Evolutionary conservation across 2,329 filamentous ascomycete species (phyloP).

Genomic region (Lasiodiplodia sp.): DNA sequence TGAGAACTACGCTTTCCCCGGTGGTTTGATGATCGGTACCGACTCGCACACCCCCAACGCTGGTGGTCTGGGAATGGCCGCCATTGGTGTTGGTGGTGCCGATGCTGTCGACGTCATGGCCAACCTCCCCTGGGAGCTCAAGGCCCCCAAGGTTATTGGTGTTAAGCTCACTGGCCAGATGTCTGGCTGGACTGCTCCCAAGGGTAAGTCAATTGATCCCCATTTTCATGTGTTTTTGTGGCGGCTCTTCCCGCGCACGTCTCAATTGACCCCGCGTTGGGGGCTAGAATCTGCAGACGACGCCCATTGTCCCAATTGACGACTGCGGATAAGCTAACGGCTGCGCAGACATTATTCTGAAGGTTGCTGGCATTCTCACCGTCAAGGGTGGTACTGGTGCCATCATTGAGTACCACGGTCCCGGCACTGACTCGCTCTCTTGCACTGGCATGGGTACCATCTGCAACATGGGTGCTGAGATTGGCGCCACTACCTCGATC

Average conservation of each 20-base stretch:
- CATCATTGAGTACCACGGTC: constrained; percentile 79
- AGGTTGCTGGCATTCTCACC: constrained; percentile 94
- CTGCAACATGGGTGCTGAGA: constrained; percentile 67
- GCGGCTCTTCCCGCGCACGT: constrained; percentile 14
- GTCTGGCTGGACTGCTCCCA: constrained; percentile 90
- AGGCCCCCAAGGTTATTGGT: constrained; percentile 97
- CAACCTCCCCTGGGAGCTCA: constrained; percentile 95
- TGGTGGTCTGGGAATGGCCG: constrained; percentile 92
- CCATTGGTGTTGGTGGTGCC: constrained; percentile 96
- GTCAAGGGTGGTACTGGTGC: constrained; percentile 97
- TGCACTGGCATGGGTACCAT: constrained; percentile 90
- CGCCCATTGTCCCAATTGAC: constrained; percentile 6
- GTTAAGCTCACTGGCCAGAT: constrained; percentile 90
- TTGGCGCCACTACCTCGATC: constrained; percentile 86
- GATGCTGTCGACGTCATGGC: constrained; percentile 99
- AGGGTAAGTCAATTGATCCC: constrained; percentile 66
- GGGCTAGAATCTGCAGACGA: neutral
- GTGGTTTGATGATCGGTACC: constrained; percentile 96
- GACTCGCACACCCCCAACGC: constrained; percentile 98
- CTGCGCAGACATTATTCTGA: constrained; percentile 84
- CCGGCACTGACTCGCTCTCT: constrained; percentile 76
- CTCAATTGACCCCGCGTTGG: constrained; percentile 5
- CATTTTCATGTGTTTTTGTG: constrained; percentile 28
- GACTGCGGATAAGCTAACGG: neutral
- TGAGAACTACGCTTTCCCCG: constrained; percentile 99